Percentiles rank a stretch among this genome's conserved stretches.
These are phyloP conservation scores for Chenopodium berlandieri DNA, from an alignment of 148 eudicot species.

Conservation along the genomic window DNA sequence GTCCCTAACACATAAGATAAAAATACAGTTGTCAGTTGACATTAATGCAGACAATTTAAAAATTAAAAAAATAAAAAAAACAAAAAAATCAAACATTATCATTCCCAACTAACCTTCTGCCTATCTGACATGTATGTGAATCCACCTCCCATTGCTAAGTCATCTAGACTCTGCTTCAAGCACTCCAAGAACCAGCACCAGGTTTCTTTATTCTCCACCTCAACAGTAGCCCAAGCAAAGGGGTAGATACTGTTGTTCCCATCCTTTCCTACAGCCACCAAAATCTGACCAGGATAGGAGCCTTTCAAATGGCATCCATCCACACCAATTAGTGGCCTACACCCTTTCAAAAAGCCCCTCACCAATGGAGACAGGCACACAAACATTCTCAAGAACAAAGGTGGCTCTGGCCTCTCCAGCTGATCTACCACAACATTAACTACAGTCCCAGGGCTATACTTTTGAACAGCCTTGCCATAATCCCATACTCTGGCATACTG, in stretches of 20 bases:
- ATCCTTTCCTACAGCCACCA: background rate
- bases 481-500: constrained; percentile 5
- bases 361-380: background rate
- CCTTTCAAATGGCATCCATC: constrained; percentile 20
- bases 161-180: background rate
- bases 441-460: background rate
- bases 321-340: constrained; percentile 9
- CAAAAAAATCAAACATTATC: too few species aligned
- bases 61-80: too few species aligned
- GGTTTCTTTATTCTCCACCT: background rate
- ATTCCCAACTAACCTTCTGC: too few species aligned
- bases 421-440: background rate
- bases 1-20: too few species aligned
- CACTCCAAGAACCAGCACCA: constrained; percentile 5
- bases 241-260: constrained; percentile 10
- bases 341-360: constrained; percentile 10
- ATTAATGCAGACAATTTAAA: too few species aligned
- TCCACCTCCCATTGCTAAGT: background rate
- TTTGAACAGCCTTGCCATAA: background rate
- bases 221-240: constrained; percentile 1
- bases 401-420: background rate
- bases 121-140: background rate
- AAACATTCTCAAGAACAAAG: background rate
- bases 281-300: background rate
- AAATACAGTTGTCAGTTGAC: too few species aligned